Conservation (phyloP, 345 rosid species). For the Boechera divaricarpa region DNA sequence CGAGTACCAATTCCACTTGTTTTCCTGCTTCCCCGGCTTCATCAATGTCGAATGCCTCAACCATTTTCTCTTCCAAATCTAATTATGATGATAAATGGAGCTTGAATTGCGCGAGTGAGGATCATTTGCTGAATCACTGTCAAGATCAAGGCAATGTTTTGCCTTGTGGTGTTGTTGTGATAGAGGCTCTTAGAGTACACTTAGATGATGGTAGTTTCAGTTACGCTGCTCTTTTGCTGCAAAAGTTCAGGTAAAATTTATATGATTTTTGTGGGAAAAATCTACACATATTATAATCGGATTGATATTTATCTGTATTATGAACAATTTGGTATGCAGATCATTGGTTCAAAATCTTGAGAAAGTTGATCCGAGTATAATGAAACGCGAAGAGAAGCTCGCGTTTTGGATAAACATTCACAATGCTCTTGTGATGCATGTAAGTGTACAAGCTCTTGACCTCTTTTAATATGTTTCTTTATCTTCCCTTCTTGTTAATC, state of each 20-base stretch:
- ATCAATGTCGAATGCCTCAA: constrained; percentile 68
- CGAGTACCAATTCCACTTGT: constrained; percentile 37
- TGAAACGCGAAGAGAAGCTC: constrained; percentile 92
- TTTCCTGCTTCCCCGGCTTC: constrained; percentile 67
- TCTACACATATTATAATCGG: neutral
- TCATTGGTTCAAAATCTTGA: constrained; percentile 75
- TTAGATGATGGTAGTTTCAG: constrained; percentile 65
- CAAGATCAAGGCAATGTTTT: constrained; percentile 58
- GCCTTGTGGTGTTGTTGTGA: constrained; percentile 46
- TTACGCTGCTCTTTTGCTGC: constrained; percentile 64
- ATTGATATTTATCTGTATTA: constrained; percentile 11
- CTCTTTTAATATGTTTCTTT: neutral
- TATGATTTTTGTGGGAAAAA: neutral
- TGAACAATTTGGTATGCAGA: constrained; percentile 46
- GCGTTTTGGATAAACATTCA: constrained; percentile 96
- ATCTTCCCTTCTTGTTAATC: constrained; percentile 12
- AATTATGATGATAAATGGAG: constrained; percentile 63
- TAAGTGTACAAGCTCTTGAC: constrained; percentile 36
- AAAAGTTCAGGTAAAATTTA: constrained; percentile 68
- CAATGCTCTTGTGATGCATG: constrained; percentile 91
- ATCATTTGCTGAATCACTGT: constrained; percentile 43
- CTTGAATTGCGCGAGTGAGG: constrained; percentile 55
- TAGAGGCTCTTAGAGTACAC: constrained; percentile 64
- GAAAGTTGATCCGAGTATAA: constrained; percentile 70
- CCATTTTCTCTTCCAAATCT: constrained; percentile 72